These are phyloP conservation scores for Lactifluus volemus DNA, from an alignment of 768 basidiomycete species.

Conservation along the genomic window DNA sequence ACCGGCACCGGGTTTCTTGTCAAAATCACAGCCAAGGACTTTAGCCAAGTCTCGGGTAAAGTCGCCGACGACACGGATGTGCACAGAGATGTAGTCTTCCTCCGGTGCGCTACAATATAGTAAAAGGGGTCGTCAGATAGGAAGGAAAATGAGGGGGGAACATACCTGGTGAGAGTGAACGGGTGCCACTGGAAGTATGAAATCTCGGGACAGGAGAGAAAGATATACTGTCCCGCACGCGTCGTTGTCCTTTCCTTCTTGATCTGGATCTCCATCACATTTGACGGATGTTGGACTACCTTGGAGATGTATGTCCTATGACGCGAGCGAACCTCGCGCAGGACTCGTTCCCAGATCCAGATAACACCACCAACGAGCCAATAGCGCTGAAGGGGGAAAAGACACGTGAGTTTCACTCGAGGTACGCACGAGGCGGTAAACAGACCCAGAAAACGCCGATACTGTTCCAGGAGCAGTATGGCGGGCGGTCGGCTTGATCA, in stretches of 20 bases:
- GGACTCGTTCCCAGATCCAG: slow-evolving; percentile 80
- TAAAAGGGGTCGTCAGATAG: background rate
- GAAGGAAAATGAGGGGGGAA: background rate
- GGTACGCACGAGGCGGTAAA: slow-evolving; percentile 6
- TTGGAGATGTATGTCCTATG: slow-evolving; percentile 91
- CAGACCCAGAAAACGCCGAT: slow-evolving; percentile 95
- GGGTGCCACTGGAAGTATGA: slow-evolving; percentile 98
- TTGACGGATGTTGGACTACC: slow-evolving; percentile 91
- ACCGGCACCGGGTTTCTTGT: slow-evolving; percentile 40
- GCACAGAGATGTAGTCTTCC: slow-evolving; percentile 91
- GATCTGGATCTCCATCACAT: slow-evolving; percentile 92
- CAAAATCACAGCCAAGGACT: slow-evolving; percentile 78
- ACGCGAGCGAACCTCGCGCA: slow-evolving; percentile 86
- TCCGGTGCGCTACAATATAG: slow-evolving; percentile 63
- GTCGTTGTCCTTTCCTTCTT: slow-evolving; percentile 88
- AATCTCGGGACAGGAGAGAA: slow-evolving; percentile 83
- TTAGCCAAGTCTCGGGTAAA: slow-evolving; percentile 79
- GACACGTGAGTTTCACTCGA: background rate
- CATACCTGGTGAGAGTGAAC: slow-evolving; percentile 82
- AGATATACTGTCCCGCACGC: slow-evolving; percentile 89
- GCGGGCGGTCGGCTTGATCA: slow-evolving; percentile 85
- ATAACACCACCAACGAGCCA: slow-evolving; percentile 84
- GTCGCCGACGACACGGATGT: slow-evolving; percentile 88
- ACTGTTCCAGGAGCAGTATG: slow-evolving; percentile 75
- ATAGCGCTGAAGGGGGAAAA: slow-evolving; percentile 50